These are phyloP conservation scores for Backusella liffmaniae DNA, from an alignment of 192 early-diverging fungal genomes.

Conservation along the genomic window DNA sequence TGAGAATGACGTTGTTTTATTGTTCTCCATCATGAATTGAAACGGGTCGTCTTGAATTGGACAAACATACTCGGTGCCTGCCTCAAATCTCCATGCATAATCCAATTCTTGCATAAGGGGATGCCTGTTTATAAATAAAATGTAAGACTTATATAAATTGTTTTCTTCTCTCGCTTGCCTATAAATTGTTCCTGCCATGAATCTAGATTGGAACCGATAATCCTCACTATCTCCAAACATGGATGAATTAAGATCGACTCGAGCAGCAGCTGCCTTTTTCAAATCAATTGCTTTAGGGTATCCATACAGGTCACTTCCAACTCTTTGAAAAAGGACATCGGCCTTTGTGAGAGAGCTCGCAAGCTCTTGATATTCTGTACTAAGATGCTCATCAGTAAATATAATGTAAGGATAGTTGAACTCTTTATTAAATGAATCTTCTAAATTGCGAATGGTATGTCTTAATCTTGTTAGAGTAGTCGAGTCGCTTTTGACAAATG, in stretches of 20 bases:
- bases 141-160: neutral
- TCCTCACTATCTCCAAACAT: conserved; percentile 40
- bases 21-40: conserved; percentile 52
- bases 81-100: conserved; percentile 60
- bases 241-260: conserved; percentile 27
- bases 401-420: conserved; percentile 38
- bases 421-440: conserved; percentile 31
- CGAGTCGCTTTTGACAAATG: conserved; percentile 27
- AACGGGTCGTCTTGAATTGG: conserved; percentile 54
- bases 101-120: conserved; percentile 50
- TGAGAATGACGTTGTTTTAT: conserved; percentile 48
- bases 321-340: conserved; percentile 23
- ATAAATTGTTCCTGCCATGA: conserved; percentile 34
- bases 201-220: conserved; percentile 55
- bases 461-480: conserved; percentile 21
- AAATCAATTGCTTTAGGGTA: conserved; percentile 20
- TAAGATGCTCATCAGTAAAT: conserved; percentile 29
- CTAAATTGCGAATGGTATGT: conserved; percentile 34
- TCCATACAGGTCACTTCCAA: conserved; percentile 26
- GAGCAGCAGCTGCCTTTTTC: conserved; percentile 28
- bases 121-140: conserved; percentile 38
- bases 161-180: conserved; percentile 12
- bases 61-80: conserved; percentile 51
- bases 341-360: conserved; percentile 17
- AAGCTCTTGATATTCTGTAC: conserved; percentile 33